Evolutionary conservation across 257 asterid genomes (phyloP).

Genomic region (Capsicum baccatum): DNA sequence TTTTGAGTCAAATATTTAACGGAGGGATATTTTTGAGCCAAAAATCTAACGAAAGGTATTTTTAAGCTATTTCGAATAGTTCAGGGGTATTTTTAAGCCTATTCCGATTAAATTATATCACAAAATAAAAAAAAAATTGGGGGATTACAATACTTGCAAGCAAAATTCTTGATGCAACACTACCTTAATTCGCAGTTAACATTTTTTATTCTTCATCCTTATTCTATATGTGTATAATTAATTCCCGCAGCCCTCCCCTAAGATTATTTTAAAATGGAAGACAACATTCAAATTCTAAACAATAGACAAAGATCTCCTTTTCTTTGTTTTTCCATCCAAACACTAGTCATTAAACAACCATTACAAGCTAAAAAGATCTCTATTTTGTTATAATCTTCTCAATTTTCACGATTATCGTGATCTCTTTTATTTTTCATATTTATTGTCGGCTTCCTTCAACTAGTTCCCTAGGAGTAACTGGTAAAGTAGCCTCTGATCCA

Average conservation of each 20-base stretch:
- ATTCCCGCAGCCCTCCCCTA: not conserved
- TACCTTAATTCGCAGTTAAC: not conserved
- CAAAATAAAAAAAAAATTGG: too few relatives aligned
- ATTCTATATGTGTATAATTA: not conserved
- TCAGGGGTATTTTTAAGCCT: too few relatives aligned
- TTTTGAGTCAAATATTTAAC: too few relatives aligned
- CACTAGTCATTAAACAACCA: not conserved
- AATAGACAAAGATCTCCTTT: not conserved
- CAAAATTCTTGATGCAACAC: not conserved
- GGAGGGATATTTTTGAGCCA: too few relatives aligned
- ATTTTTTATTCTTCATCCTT: not conserved
- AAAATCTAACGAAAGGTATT: too few relatives aligned
- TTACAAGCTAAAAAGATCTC: not conserved
- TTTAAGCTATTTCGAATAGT: too few relatives aligned
- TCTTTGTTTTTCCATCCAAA: not conserved
- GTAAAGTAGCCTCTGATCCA: too few relatives aligned
- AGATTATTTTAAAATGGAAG: not conserved
- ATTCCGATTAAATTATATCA: not conserved
- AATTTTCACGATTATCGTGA: not conserved
- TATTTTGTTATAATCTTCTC: not conserved
- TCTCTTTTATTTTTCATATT: not conserved
- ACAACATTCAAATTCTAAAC: not conserved
- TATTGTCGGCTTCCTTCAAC: not conserved
- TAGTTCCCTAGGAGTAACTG: not conserved
- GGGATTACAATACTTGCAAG: not conserved